These are phyloP conservation scores for Fusarium sp. DNA, from an alignment of 2,329 filamentous ascomycete genomes.

Conservation along the genomic window DNA sequence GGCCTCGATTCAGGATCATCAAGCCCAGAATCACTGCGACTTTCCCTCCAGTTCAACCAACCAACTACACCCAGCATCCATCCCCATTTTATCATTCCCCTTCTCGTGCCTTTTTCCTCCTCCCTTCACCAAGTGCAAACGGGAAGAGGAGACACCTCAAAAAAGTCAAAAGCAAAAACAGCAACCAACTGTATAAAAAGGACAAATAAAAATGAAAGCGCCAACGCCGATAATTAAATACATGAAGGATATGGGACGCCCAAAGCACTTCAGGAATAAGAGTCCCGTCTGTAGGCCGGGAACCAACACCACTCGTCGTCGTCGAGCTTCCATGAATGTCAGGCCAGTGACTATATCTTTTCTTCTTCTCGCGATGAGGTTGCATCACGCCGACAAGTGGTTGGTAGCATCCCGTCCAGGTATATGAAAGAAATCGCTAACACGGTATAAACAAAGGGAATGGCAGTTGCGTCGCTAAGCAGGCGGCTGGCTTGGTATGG, in stretches of 20 bases:
- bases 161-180: conserved; percentile 11
- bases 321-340: conserved; percentile 22
- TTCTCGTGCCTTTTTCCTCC: conserved; percentile 12
- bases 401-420: conserved; percentile 23
- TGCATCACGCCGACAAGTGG: conserved; percentile 31
- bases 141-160: conserved; percentile 17
- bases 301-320: conserved; percentile 25
- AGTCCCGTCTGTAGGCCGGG: conserved; percentile 18
- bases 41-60: conserved; percentile 15
- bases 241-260: conserved; percentile 36
- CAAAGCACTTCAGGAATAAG: conserved; percentile 10
- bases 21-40: conserved; percentile 4
- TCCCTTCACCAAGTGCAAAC: conserved; percentile 20
- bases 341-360: conserved; percentile 29
- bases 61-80: conserved; percentile 14
- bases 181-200: conserved; percentile 13
- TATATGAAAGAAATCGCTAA: conserved; percentile 36
- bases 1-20: not conserved
- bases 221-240: conserved; percentile 46
- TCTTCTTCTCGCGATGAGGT: conserved; percentile 22
- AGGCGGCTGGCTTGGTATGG: conserved; percentile 42
- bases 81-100: conserved; percentile 26
- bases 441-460: conserved; percentile 44
- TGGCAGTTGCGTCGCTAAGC: conserved; percentile 44
- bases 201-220: conserved; percentile 27